Percentiles rank a stretch among this genome's conserved stretches.
Evolutionary conservation across 169 alveolate species (phyloP).

Genomic region (Cryptosporidium tyzzeri): DNA sequence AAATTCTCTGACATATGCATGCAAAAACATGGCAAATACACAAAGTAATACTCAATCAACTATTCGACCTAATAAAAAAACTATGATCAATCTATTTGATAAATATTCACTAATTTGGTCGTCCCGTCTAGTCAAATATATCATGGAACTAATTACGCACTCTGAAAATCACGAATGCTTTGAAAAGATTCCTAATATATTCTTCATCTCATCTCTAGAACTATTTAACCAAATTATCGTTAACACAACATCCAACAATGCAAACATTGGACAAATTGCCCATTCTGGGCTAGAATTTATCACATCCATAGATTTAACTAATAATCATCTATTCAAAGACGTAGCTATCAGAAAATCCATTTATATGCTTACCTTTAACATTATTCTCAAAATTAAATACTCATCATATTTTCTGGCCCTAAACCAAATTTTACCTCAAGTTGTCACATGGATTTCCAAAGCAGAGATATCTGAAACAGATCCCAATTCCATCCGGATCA

Average conservation of each 20-base stretch:
- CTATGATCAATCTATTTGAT: slow-evolving; percentile 19
- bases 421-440: not conserved
- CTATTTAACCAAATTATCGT: slow-evolving; percentile 53
- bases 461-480: slow-evolving; percentile 5
- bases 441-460: slow-evolving; percentile 17
- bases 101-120: slow-evolving; percentile 41
- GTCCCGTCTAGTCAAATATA: slow-evolving; percentile 12
- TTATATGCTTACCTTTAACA: slow-evolving; percentile 18
- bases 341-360: slow-evolving; percentile 19
- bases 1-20: slow-evolving; percentile 34
- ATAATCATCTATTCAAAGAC: slow-evolving; percentile 20
- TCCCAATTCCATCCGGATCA: not conserved
- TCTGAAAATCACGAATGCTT: slow-evolving; percentile 9
- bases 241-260: slow-evolving; percentile 7
- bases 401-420: not conserved
- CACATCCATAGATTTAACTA: not conserved
- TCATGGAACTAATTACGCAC: slow-evolving; percentile 3
- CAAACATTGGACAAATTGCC: slow-evolving; percentile 11
- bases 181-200: slow-evolving; percentile 49
- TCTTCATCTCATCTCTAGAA: slow-evolving; percentile 36
- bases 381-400: slow-evolving; percentile 15
- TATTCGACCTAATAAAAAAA: not conserved
- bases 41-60: not conserved
- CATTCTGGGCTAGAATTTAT: slow-evolving; percentile 24
- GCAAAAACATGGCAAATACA: slow-evolving; percentile 22